Base-by-base conservation (phyloP, 1,284 basidiomycete genomes). In the Nidula niveotomentosa region DNA sequence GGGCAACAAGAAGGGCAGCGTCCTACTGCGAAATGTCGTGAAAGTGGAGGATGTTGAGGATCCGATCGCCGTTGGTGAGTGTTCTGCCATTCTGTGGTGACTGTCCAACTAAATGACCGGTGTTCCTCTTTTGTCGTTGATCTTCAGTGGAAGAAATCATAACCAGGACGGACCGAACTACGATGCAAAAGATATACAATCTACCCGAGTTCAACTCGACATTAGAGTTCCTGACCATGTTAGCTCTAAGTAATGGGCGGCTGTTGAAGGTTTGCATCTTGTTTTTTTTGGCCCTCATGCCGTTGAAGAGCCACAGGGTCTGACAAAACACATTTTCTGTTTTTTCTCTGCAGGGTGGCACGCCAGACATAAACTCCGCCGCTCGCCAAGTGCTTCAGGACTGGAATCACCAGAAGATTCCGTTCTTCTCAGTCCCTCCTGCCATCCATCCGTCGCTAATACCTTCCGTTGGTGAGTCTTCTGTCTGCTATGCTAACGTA, bases 401-500 rank as follows among this genome's bases (percentile, higher is more conserved):
- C 69, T 98, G 96, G 96, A 98, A 98, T 67, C 86, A 93, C 59
- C 94, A 98, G 65, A 95, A 94, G 67, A 98, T 98, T 30, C 89
- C 91, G 0, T 98, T 94, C 73, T 91, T 82, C 72, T 93, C 93
- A 1, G 69, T 77, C 1, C 93, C 95, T 2, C 96, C 96, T 0
- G 66, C 76, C 2, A 68, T 92, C 2, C 93, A 94, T 65, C 85
- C 89, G 0, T 93, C 91, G 1, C 79, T 83, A 30, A 76, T 89
- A 56, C 90, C 84, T 18, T 84, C 84, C 3, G 78, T 74, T 6
- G 70, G 81, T 69, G 64, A 63, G 57, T 63, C 8, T 34, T 17
- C 41, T 52, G 35, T 51, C 44, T 60, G 48, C 58, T 1, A 57
- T 23, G 3, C 23, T 23, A 23, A 23, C 23, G 23, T 23, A 23